A percentile compares a stretch with the other conserved stretches of the same genome.
phyloP scores from a whole-genome alignment of 2,329 filamentous ascomycete species.

The Xylaria sp. region DNA sequence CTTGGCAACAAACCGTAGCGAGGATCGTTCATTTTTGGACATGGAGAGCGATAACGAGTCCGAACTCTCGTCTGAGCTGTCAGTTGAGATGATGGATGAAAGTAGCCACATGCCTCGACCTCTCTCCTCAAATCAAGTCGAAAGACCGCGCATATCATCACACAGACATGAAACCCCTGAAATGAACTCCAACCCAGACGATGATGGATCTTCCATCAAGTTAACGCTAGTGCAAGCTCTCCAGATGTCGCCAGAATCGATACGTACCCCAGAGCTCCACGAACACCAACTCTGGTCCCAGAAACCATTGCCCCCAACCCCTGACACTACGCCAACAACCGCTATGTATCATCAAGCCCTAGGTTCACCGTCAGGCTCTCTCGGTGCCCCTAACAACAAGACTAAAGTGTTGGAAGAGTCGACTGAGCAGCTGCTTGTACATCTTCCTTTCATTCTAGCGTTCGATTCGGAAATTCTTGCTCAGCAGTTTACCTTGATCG shows the following conservation, averaged over 20 bases:
- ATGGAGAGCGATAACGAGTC: constrained; percentile 56
- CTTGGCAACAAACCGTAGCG: constrained; percentile 32
- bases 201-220: constrained; percentile 47
- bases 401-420: constrained; percentile 39
- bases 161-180: constrained; percentile 8
- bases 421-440: constrained; percentile 54
- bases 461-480: constrained; percentile 81
- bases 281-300: constrained; percentile 50
- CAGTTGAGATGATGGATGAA: constrained; percentile 52
- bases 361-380: constrained; percentile 41
- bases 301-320: constrained; percentile 56
- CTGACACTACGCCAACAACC: constrained; percentile 54
- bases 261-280: constrained; percentile 46
- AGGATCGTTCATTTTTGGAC: constrained; percentile 38
- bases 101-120: constrained; percentile 43
- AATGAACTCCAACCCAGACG: constrained; percentile 26
- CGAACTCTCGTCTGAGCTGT: constrained; percentile 68
- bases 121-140: constrained; percentile 37
- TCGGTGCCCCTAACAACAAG: constrained; percentile 44
- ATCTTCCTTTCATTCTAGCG: constrained; percentile 80
- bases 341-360: constrained; percentile 45
- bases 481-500: constrained; percentile 83
- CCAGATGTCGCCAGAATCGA: constrained; percentile 48
- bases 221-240: constrained; percentile 57
- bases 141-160: constrained; percentile 22